Base-by-base conservation (phyloP, 2,329 filamentous ascomycete species). In the Epichloe hybrida region DNA sequence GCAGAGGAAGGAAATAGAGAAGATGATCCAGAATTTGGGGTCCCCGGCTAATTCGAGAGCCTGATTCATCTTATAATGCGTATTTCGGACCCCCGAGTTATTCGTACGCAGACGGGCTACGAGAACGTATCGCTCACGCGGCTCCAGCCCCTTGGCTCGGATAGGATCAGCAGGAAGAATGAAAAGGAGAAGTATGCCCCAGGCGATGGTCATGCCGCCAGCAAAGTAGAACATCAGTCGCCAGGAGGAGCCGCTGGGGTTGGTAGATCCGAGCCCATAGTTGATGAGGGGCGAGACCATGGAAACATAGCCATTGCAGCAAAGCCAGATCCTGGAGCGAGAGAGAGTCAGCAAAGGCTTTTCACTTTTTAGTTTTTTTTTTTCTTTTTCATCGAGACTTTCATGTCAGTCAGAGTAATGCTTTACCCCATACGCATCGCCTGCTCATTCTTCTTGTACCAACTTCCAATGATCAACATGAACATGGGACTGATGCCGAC, bases 221-320 rank as follows among this genome's bases (percentile, higher is more conserved):
- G 80, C 78, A 52, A 81, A 78, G n/a, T 80, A 56, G 63, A 79
- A 83, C 35, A 80, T 71, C 52, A 77, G 76, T 69, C 74, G 76
- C 76, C 76, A 80, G 31, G 66, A 61, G 0, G 69, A 65, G 7
- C 77, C 65, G 8, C 69, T 17, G 36, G 34, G 49, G 0, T 66
- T 70, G 55, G 81, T 82, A 56, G 81, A 75, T 1, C 79, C 79
- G 9, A 82, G 69, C 4, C 74, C 79, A 54, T 80, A 81, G 2
- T 75, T 76, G n/a, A 80, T 70, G 1, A 80, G 61, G 61, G 72
- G 76, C 12, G 78, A 79, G 50, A 81, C 75, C 72, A 79, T 78
- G 9, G 75, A 78, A 3, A 76, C 77, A n/a, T 81, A 68, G 3
- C 79, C 79, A 55, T 80, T 80, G 52, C 54, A 58, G 50, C 48